Evolutionary conservation across 108 stramenopile genomes (phyloP), one percentile per base, ranked within the genome.

Genomic region (Cyclotella choctawhatcheeana): DNA sequence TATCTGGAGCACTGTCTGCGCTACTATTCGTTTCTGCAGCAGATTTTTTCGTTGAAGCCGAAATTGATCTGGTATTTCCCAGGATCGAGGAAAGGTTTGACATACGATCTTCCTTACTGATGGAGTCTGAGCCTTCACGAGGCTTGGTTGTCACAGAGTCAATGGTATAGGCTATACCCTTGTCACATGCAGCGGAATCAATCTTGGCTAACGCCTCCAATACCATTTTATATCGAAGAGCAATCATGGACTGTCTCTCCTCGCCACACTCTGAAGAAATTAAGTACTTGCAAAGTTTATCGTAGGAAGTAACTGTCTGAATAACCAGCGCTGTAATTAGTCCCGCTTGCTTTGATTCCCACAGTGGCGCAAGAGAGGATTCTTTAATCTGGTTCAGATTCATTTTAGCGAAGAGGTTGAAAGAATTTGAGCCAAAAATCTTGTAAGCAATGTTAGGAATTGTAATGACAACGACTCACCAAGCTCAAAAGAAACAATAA

Each of bases 141-240:
- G 52, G 16, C n/a, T 24, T 25, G 25, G n/a, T 30, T 12, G 44
- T 47, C 20, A 79, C 45, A 21, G 21, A 40, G 20, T 75, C 64
- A 32, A 83, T 50, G 0, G 69, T 64, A 45, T 71, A 80, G 21
- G 82, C 82, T 14, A 80, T 61, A 30, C 82, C 79, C 29, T 48
- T 62, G 32, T 83, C 82, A 30, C 47, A 50, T 5, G 60, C 82
- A 27, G 74, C 43, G 2, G 69, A 34, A 47, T 80, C 33, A 50
- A 66, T 26, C 0, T 7, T 14, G 17, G 69, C 44, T 25, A 83
- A 54, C 3, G 67, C 67, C 21, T 80, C 64, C 22, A 83, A 37
- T 37, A 81, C 70, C 25, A 73, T 64, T 31, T 52, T 53, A 52
- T 74, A 81, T 32, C 80, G 67, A 12, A 50, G 29, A 33, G 63